Percentiles rank a stretch among this genome's conserved stretches.
phyloP scores from a whole-genome alignment of 495 filamentous ascomycete genomes.

The Penicillium goetzii region DNA sequence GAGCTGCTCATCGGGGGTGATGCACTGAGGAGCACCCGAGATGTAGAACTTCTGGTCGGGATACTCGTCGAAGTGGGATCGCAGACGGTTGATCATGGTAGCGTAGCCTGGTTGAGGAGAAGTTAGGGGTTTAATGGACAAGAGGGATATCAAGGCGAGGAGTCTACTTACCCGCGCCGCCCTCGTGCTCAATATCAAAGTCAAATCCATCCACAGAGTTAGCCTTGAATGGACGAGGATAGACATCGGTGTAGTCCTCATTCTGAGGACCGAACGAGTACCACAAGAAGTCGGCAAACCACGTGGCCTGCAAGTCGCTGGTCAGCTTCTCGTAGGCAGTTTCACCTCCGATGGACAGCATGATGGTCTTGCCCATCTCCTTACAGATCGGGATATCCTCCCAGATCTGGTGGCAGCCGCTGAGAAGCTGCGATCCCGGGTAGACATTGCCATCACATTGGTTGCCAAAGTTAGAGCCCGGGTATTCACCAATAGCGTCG shows the following conservation, averaged over 20 bases:
- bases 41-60: constrained; percentile 60
- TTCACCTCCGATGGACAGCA: constrained; percentile 68
- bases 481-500: constrained; percentile 53
- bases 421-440: constrained; percentile 41
- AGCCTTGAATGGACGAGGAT: constrained; percentile 63
- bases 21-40: constrained; percentile 67
- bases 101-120: constrained; percentile 36
- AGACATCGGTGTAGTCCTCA: not conserved
- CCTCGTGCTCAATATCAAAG: constrained; percentile 62
- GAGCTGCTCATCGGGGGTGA: constrained; percentile 61
- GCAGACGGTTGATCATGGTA: constrained; percentile 55
- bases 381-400: constrained; percentile 70
- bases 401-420: constrained; percentile 55
- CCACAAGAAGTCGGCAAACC: constrained; percentile 67
- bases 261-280: constrained; percentile 60
- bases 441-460: constrained; percentile 60
- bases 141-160: constrained; percentile 11
- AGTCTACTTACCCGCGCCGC: constrained; percentile 46
- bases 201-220: constrained; percentile 74
- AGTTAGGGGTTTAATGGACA: constrained; percentile 15
- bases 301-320: constrained; percentile 35
- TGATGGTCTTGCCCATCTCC: constrained; percentile 63
- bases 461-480: constrained; percentile 68
- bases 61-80: constrained; percentile 49
- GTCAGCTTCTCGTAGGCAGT: constrained; percentile 43